phyloP scores from a whole-genome alignment of 139 green algal genomes.

The Chlamydomonas schloesseri region DNA sequence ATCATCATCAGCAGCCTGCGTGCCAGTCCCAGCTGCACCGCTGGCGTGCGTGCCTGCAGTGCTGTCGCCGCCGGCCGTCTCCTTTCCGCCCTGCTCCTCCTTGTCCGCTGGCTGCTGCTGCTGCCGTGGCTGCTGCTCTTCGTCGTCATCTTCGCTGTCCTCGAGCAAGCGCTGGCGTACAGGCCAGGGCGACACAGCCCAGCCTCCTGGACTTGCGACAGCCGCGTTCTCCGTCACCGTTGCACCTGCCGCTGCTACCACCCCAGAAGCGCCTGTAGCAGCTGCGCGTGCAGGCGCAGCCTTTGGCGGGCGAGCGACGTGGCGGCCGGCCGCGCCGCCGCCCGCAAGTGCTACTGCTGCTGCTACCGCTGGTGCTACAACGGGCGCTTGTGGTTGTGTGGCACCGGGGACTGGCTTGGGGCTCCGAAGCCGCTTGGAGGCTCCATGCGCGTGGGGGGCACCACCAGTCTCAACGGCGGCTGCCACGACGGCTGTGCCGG shows the following conservation, averaged over 20 bases:
- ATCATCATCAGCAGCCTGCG: too few species aligned
- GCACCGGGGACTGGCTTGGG: too few species aligned
- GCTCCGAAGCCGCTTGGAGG: slow-evolving; percentile 32
- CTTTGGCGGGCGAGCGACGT: neutral
- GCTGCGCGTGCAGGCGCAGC: too few species aligned
- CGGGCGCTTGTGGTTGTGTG: too few species aligned
- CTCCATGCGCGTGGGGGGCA: neutral
- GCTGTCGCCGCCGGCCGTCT: too few species aligned
- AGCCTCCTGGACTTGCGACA: neutral
- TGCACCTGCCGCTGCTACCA: too few species aligned
- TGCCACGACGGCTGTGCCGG: too few species aligned
- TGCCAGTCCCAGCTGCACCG: too few species aligned
- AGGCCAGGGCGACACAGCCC: neutral
- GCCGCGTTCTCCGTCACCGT: too few species aligned
- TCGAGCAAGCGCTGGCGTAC: neutral
- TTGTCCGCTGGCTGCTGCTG: neutral
- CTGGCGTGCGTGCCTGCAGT: too few species aligned
- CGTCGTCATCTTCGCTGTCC: neutral
- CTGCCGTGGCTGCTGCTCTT: neutral
- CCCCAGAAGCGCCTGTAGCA: neutral
- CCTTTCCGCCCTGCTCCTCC: neutral
- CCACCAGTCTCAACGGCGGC: neutral
- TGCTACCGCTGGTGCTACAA: too few species aligned
- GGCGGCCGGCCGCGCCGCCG: too few species aligned
- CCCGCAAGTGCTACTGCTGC: neutral